Base-by-base conservation (phyloP, 1,139 yeast species). In the Hemisphaericaspora lyxosophila region DNA sequence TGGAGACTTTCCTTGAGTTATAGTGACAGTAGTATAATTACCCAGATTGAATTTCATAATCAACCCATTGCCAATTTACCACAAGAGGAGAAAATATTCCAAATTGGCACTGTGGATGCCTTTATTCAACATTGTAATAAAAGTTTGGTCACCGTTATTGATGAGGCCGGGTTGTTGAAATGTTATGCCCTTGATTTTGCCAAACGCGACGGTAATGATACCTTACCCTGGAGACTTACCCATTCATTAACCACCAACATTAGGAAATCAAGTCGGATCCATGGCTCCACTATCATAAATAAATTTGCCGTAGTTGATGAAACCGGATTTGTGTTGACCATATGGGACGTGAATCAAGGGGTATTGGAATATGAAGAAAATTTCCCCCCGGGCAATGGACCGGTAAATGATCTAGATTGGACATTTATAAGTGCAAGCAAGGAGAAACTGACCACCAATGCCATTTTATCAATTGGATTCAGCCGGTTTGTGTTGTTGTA, bases 381-480 rank as follows among this genome's bases (percentile, higher is more conserved):
- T 2, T 68, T 60, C 36, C 55, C 59, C 0, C 68, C 67, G 28
- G 73, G 68, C 43, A 23, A 36, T 29, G 72, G 70, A 2, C 45
- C 57, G 2, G 74, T 82, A 5, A 59, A 64, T n/a, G 89, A 82
- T 49, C 60, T 83, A 15, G 90, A 83, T 60, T 90, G 97, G 97
- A 85, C 95, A 0, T 73, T 81, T 40, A 78, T 92, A 0, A 75
- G 77, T 16, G 53, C 63, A 3, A 33, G 49, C 5, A 44, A 47
- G 12, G 50, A 46, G 9, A 48, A 47, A 25, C 55, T 50, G 45
- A 53, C 75, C 55, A 50, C 80, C 7, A 92, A 85, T 59, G 85
- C 89, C 33, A 77, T 90, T 8, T 65, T 90, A 22, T 85, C 95
- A 0, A 80, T 89, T 24, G 96, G 96, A 0, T 89, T 87, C 50